Conservation (phyloP, 1,284 basidiomycete genomes). For the Cutaneotrichosporon sp. region DNA sequence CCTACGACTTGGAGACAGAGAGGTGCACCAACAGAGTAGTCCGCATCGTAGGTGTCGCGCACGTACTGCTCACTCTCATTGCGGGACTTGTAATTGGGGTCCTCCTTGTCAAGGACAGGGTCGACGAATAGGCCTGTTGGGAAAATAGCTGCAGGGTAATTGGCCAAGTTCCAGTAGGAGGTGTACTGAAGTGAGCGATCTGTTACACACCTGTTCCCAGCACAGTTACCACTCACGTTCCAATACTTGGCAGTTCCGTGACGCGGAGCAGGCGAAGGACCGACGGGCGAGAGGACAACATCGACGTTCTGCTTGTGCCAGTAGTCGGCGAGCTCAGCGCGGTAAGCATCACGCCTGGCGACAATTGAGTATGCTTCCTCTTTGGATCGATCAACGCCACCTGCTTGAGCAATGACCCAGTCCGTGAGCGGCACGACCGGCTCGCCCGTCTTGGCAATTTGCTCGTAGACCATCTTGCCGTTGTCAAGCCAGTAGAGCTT, state of each 20-base stretch:
- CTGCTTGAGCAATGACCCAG: conserved; percentile 28
- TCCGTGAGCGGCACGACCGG: conserved; percentile 37
- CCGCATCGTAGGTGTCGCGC: conserved; percentile 22
- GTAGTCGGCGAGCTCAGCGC: conserved; percentile 27
- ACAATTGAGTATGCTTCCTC: conserved; percentile 33
- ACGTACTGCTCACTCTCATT: conserved; percentile 47
- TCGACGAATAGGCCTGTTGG: conserved; percentile 55
- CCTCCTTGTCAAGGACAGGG: conserved; percentile 58
- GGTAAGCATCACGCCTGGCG: conserved; percentile 29
- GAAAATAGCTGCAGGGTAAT: conserved; percentile 62
- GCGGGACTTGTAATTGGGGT: conserved; percentile 55
- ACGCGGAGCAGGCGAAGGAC: conserved; percentile 36
- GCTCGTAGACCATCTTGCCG: conserved; percentile 33
- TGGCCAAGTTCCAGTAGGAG: conserved; percentile 61
- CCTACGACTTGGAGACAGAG: conserved; percentile 15
- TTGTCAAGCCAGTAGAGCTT: conserved; percentile 44
- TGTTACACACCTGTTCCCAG: conserved; percentile 59
- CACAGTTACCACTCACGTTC: conserved; percentile 48
- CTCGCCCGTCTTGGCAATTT: conserved; percentile 39
- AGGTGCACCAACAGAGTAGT: conserved; percentile 19
- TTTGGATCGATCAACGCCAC: conserved; percentile 30
- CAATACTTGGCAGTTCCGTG: conserved; percentile 39
- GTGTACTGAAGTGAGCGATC: conserved; percentile 55
- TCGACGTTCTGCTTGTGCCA: conserved; percentile 33
- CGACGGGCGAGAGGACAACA: conserved; percentile 38